A percentile compares a stretch with the other conserved stretches of the same genome.
These are phyloP conservation scores for Heterobasidion irregulare DNA, from an alignment of 1,284 basidiomycete genomes.

Conservation along the genomic window DNA sequence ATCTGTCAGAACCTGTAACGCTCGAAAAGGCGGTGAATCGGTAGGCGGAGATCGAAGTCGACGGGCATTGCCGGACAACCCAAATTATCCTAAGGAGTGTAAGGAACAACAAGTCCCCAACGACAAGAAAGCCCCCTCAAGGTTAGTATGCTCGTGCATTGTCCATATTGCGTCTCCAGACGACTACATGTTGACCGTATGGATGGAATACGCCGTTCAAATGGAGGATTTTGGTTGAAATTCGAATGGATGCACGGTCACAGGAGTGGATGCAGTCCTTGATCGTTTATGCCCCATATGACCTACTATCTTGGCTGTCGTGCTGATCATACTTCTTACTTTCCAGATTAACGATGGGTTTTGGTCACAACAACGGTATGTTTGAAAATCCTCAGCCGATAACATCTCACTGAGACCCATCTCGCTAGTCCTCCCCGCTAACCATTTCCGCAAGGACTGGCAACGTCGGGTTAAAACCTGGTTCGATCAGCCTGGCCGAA, in stretches of 20 bases:
- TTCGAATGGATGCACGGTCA: slow-evolving; percentile 24
- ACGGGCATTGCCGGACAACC: slow-evolving; percentile 5
- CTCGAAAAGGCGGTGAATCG: background rate
- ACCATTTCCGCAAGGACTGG: slow-evolving; percentile 99
- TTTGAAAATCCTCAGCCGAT: slow-evolving; percentile 9
- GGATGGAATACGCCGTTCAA: slow-evolving; percentile 11
- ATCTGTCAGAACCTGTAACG: background rate
- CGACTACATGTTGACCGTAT: slow-evolving; percentile 12
- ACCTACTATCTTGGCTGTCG: slow-evolving; percentile 2
- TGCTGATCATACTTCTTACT: slow-evolving; percentile 9
- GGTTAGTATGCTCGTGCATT: slow-evolving; percentile 23
- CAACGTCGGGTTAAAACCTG: slow-evolving; percentile 91
- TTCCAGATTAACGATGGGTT: slow-evolving; percentile 52
- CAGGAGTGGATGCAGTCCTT: slow-evolving; percentile 20
- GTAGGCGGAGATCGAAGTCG: slow-evolving; percentile 5
- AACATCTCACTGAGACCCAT: background rate
- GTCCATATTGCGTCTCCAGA: slow-evolving; percentile 11
- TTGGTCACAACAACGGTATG: slow-evolving; percentile 75
- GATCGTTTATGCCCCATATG: slow-evolving; percentile 10
- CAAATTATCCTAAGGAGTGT: background rate
- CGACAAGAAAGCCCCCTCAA: slow-evolving; percentile 20
- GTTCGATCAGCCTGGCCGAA: slow-evolving; percentile 99
- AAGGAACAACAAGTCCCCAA: slow-evolving; percentile 3
- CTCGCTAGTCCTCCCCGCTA: slow-evolving; percentile 72
- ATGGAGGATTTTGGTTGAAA: slow-evolving; percentile 10